A percentile compares a stretch with the other conserved stretches of the same genome.
These are phyloP conservation scores for Ceratocystiopsis brevicomis DNA, from an alignment of 2,329 filamentous ascomycete genomes.

Conservation along the genomic window DNA sequence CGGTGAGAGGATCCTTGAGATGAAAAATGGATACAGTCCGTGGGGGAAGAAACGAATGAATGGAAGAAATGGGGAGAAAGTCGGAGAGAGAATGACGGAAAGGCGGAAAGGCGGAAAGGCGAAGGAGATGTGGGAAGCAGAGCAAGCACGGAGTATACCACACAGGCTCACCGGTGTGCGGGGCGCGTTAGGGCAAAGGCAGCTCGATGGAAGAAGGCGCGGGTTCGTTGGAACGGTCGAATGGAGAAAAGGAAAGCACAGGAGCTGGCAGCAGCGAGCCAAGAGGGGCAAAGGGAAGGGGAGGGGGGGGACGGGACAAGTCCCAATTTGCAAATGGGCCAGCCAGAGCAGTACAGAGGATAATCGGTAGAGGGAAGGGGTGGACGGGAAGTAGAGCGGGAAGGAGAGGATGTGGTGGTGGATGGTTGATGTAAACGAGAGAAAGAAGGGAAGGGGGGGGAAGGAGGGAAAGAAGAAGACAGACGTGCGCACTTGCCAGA, in stretches of 20 bases:
- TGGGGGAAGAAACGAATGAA: slow-evolving; percentile 1
- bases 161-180: too few relatives aligned
- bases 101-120: not conserved
- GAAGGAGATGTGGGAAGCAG: not conserved
- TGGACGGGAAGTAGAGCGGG: too few relatives aligned
- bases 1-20: too few relatives aligned
- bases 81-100: not conserved
- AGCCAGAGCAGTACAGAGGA: not conserved
- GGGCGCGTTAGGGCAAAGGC: too few relatives aligned
- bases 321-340: not conserved
- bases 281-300: not conserved
- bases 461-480: not conserved
- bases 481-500: too few relatives aligned
- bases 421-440: not conserved
- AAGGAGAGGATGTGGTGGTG: too few relatives aligned
- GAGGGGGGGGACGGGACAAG: not conserved
- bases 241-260: not conserved
- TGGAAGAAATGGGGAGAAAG: not conserved
- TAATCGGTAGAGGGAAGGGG: not conserved
- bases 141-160: not conserved
- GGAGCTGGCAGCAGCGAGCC: not conserved
- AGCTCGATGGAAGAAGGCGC: too few relatives aligned
- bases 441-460: not conserved
- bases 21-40: too few relatives aligned
- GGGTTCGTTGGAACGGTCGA: not conserved